Evolutionary conservation across 768 basidiomycete genomes (phyloP).

Genomic region (Chalciporus sphaerocephalus): DNA sequence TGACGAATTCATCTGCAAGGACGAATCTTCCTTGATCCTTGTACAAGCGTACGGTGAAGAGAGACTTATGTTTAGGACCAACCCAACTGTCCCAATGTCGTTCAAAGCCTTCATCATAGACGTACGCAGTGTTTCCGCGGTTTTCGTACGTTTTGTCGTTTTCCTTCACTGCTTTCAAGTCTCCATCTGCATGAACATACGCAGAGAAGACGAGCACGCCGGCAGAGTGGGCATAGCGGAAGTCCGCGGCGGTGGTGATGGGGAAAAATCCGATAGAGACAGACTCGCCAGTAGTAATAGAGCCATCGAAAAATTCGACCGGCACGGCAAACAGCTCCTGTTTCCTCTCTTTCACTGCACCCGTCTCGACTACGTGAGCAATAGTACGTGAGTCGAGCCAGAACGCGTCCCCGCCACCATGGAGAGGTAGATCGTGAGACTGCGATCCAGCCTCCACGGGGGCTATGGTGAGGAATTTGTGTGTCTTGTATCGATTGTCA

Average conservation of each 20-base stretch:
- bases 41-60: conserved; percentile 64
- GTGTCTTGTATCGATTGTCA: conserved; percentile 46
- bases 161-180: conserved; percentile 60
- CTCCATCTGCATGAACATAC: conserved; percentile 71
- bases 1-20: conserved; percentile 49
- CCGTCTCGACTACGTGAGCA: conserved; percentile 56
- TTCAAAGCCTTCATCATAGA: conserved; percentile 65
- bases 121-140: conserved; percentile 65
- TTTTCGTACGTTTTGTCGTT: conserved; percentile 71
- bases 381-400: conserved; percentile 74
- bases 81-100: conserved; percentile 82
- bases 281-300: conserved; percentile 36
- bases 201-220: conserved; percentile 81
- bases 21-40: conserved; percentile 48
- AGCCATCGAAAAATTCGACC: conserved; percentile 40
- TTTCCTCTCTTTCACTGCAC: conserved; percentile 43
- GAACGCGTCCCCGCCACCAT: conserved; percentile 69
- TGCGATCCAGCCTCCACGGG: conserved; percentile 49
- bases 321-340: conserved; percentile 60
- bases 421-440: conserved; percentile 54
- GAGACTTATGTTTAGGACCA: conserved; percentile 62
- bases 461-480: conserved; percentile 61
- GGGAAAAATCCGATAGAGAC: conserved; percentile 60
- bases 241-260: conserved; percentile 63
- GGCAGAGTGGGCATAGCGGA: conserved; percentile 54